Evolutionary conservation across 371 early-diverging fungal species (phyloP).

Genomic region (Mucor mucedo): DNA sequence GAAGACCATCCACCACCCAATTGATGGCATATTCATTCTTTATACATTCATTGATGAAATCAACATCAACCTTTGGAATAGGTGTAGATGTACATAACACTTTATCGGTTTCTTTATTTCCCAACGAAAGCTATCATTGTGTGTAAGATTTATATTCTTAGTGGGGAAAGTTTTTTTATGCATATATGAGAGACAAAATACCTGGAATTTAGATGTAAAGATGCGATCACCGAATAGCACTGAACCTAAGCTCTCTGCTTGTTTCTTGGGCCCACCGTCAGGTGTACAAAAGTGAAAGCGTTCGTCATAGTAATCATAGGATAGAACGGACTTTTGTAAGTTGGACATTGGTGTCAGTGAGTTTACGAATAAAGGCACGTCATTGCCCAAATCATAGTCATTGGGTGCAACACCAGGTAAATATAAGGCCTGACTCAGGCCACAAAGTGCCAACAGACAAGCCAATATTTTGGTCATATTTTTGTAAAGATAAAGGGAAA

Average conservation of each 20-base stretch:
- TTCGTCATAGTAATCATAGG: slow-evolving; percentile 86
- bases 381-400: slow-evolving; percentile 75
- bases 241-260: slow-evolving; percentile 87
- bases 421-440: slow-evolving; percentile 69
- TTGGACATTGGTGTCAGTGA: slow-evolving; percentile 80
- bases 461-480: slow-evolving; percentile 13
- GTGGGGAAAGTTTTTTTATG: too few relatives aligned
- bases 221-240: slow-evolving; percentile 97
- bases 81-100: slow-evolving; percentile 64
- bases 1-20: slow-evolving; percentile 93
- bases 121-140: slow-evolving; percentile 29
- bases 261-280: slow-evolving; percentile 64
- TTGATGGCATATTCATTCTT: slow-evolving; percentile 81
- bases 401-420: slow-evolving; percentile 94
- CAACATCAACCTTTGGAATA: slow-evolving; percentile 74
- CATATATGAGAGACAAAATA: slow-evolving; percentile 28
- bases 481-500: background rate
- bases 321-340: slow-evolving; percentile 75
- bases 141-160: background rate
- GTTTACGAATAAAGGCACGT: slow-evolving; percentile 85
- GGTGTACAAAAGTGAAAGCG: slow-evolving; percentile 90
- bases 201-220: slow-evolving; percentile 82
- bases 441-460: slow-evolving; percentile 21
- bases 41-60: slow-evolving; percentile 87
- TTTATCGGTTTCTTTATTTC: slow-evolving; percentile 58